Evolutionary conservation across 352 stramenopile genomes (phyloP).

Genomic region (Elongisporangium senticosum): DNA sequence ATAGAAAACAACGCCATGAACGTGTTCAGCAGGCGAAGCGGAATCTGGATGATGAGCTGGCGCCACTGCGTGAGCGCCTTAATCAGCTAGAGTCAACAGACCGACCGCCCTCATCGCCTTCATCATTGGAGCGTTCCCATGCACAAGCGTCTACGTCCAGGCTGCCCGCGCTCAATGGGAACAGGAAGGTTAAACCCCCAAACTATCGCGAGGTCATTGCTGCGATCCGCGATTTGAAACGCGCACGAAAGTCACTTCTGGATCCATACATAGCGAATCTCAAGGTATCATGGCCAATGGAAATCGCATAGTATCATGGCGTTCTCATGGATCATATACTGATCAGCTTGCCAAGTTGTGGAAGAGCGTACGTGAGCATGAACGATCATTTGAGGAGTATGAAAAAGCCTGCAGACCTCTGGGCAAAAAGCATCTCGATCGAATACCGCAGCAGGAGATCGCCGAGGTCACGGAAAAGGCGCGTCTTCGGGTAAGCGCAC

Average conservation of each 20-base stretch:
- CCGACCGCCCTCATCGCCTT: conserved; percentile 1
- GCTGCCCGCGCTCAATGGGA: conserved; percentile 1
- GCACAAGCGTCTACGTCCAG: not conserved
- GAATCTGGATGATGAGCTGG: conserved; percentile 18
- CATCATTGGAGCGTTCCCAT: not conserved
- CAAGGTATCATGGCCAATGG: conserved; percentile 22
- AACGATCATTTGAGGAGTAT: conserved; percentile 45
- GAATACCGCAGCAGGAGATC: conserved; percentile 22
- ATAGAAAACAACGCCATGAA: conserved; percentile 38
- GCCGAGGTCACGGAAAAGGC: conserved; percentile 28
- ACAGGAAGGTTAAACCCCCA: conserved; percentile 6
- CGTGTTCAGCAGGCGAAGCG: conserved; percentile 36
- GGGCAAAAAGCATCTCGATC: conserved; percentile 22
- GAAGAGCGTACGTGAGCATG: conserved; percentile 41
- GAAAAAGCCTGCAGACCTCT: conserved; percentile 33
- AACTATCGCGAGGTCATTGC: conserved; percentile 40
- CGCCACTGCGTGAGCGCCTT: conserved; percentile 13
- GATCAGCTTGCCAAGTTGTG: conserved; percentile 51
- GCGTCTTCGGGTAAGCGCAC: conserved; percentile 24
- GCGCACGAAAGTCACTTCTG: conserved; percentile 23
- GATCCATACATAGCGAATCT: conserved; percentile 51
- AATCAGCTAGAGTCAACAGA: conserved; percentile 17
- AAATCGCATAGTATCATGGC: not conserved
- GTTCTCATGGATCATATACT: not conserved
- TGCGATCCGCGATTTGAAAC: conserved; percentile 33